Evolutionary conservation across 208 protist species (phyloP).

Genomic region (Acanthamoeba rhysodes): DNA sequence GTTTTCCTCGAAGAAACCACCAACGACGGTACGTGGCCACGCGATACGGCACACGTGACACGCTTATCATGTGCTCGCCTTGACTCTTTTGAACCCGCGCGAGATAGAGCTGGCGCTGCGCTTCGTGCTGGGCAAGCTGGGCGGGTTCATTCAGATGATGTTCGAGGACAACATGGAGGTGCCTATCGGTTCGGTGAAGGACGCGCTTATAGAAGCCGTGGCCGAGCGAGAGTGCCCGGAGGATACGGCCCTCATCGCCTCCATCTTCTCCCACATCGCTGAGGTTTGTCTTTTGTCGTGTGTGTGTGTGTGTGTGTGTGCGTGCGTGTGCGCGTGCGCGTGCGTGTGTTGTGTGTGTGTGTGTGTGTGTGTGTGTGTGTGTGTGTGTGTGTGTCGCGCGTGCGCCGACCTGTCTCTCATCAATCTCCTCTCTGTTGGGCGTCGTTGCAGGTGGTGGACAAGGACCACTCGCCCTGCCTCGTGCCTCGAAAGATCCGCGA

Average conservation of each 20-base stretch:
- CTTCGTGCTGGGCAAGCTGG: constrained; percentile 34
- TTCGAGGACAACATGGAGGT: constrained; percentile 60
- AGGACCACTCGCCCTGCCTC: constrained; percentile 35
- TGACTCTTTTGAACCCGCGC: not conserved
- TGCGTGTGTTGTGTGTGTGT: no score
- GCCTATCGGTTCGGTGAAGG: constrained; percentile 39
- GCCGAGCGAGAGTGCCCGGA: constrained; percentile 7
- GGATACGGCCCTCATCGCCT: constrained; percentile 9
- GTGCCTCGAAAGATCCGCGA: constrained; percentile 27
- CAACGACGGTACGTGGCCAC: not conserved
- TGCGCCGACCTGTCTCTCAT: not conserved
- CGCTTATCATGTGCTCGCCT: not conserved
- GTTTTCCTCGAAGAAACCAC: constrained; percentile 54
- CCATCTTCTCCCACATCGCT: constrained; percentile 44
- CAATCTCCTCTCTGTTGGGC: not conserved
- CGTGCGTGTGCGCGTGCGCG: no score
- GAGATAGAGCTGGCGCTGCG: constrained; percentile 10
- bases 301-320: no score
- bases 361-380: not conserved
- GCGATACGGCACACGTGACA: not conserved
- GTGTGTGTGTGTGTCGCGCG: not conserved
- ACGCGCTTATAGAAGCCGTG: not conserved
- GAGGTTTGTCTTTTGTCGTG: not conserved
- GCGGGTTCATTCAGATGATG: constrained; percentile 45
- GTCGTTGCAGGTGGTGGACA: not conserved